Conservation (phyloP, 805 yeast genomes). For the Nakazawaea anatomiae region DNA sequence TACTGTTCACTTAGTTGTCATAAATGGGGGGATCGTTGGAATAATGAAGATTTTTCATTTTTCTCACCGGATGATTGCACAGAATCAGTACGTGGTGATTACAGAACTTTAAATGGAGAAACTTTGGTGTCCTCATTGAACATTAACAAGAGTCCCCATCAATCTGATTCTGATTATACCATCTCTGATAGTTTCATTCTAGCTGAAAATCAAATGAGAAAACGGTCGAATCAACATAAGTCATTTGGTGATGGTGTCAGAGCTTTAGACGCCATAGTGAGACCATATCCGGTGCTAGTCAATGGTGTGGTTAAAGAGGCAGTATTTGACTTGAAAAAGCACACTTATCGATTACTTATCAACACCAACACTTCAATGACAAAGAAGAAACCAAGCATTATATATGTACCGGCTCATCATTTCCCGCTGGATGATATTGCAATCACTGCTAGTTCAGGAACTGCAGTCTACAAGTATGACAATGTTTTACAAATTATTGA, state of each 20-base stretch:
- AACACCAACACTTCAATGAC: conserved; percentile 21
- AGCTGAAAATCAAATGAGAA: conserved; percentile 4
- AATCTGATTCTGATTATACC: conserved; percentile 1
- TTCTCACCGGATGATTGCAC: conserved; percentile 62
- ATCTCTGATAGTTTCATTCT: conserved; percentile 15
- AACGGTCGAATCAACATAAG: background rate
- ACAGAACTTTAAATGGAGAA: background rate
- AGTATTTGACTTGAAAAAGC: conserved; percentile 50
- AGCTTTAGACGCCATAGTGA: conserved; percentile 64
- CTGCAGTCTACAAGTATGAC: conserved; percentile 39
- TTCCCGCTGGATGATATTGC: conserved; percentile 46
- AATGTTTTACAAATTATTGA: conserved; percentile 48
- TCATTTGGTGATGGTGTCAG: conserved; percentile 53
- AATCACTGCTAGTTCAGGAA: conserved; percentile 51
- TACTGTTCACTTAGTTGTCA: conserved; percentile 72
- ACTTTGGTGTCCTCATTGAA: background rate
- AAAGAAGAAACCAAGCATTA: conserved; percentile 40
- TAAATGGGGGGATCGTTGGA: conserved; percentile 89
- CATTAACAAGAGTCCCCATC: background rate
- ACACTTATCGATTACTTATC: conserved; percentile 44
- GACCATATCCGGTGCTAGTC: conserved; percentile 70
- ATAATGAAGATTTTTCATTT: conserved; percentile 87
- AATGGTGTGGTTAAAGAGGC: conserved; percentile 51
- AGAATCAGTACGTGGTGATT: background rate
- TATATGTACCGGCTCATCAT: conserved; percentile 72